Percentiles rank a stretch among this genome's conserved stretches.
phyloP scores from a whole-genome alignment of 768 basidiomycete genomes.

The Trichaptum fuscoviolaceum region DNA sequence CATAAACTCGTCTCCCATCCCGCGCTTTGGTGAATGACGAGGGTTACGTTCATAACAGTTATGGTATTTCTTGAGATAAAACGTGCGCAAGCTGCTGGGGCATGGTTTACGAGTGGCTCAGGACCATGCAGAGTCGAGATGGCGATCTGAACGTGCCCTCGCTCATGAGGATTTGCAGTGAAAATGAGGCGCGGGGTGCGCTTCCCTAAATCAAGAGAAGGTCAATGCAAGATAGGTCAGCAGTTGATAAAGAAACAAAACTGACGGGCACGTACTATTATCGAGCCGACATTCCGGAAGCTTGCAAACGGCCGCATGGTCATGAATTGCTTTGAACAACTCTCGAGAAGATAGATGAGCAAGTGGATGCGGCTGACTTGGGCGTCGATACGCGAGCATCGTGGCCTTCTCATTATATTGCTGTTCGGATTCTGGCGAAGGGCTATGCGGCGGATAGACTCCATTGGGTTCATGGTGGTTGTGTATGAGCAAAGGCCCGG shows the following conservation, averaged over 20 bases:
- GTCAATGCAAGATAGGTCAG: neutral
- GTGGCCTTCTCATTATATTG: neutral
- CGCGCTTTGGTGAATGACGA: neutral
- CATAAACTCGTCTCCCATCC: neutral
- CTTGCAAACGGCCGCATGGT: neutral
- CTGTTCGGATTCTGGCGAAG: neutral
- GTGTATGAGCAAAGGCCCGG: neutral
- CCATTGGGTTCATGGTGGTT: neutral
- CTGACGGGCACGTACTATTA: neutral
- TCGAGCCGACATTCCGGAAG: neutral
- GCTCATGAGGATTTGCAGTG: neutral
- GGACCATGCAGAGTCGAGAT: neutral
- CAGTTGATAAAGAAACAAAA: too few relatives aligned
- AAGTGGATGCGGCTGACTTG: neutral
- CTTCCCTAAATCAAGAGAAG: neutral
- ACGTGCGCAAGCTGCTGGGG: neutral
- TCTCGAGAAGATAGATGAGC: neutral
- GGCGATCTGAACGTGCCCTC: neutral
- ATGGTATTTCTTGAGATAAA: neutral
- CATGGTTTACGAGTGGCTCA: neutral
- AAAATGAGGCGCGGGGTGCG: neutral
- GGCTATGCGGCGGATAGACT: neutral
- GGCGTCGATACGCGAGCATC: neutral
- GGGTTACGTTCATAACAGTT: neutral
- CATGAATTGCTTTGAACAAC: neutral